Evolutionary conservation across 768 basidiomycete genomes (phyloP).

Genomic region (Russula vinacea): DNA sequence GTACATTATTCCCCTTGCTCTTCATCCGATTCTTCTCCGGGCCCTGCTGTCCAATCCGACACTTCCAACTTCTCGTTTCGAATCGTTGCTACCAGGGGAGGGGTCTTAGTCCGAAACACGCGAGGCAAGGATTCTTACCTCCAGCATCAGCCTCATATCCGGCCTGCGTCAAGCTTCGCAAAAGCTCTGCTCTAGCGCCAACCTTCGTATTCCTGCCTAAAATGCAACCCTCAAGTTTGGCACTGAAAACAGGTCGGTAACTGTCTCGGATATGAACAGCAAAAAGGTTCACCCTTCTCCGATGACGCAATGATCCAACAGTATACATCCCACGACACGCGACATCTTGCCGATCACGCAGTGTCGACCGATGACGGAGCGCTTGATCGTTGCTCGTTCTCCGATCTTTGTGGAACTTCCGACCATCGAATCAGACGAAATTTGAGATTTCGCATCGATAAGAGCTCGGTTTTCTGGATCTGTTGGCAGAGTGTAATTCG

Average conservation of each 20-base stretch:
- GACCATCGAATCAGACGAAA: slow-evolving; percentile 77
- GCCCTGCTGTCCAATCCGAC: slow-evolving; percentile 51
- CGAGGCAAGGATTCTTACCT: slow-evolving; percentile 36
- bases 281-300: slow-evolving; percentile 65
- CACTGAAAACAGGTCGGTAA: slow-evolving; percentile 42
- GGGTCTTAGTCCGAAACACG: neutral
- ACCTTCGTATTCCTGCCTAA: slow-evolving; percentile 72
- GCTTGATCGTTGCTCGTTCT: slow-evolving; percentile 75
- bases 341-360: slow-evolving; percentile 81
- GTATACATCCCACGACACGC: slow-evolving; percentile 76
- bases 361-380: slow-evolving; percentile 56
- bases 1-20: slow-evolving; percentile 14
- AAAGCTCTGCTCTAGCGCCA: slow-evolving; percentile 64
- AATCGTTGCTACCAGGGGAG: slow-evolving; percentile 43
- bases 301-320: slow-evolving; percentile 86
- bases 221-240: slow-evolving; percentile 73
- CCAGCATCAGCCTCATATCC: slow-evolving; percentile 69
- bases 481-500: slow-evolving; percentile 52
- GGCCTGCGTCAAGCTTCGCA: slow-evolving; percentile 68
- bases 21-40: slow-evolving; percentile 32
- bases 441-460: slow-evolving; percentile 78
- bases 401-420: slow-evolving; percentile 80
- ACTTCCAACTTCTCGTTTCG: slow-evolving; percentile 57
- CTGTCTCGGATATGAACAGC: slow-evolving; percentile 1
- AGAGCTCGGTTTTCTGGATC: slow-evolving; percentile 61